These are phyloP conservation scores for Parastagonospora avenae DNA, from an alignment of 2,329 filamentous ascomycete genomes.

Conservation along the genomic window DNA sequence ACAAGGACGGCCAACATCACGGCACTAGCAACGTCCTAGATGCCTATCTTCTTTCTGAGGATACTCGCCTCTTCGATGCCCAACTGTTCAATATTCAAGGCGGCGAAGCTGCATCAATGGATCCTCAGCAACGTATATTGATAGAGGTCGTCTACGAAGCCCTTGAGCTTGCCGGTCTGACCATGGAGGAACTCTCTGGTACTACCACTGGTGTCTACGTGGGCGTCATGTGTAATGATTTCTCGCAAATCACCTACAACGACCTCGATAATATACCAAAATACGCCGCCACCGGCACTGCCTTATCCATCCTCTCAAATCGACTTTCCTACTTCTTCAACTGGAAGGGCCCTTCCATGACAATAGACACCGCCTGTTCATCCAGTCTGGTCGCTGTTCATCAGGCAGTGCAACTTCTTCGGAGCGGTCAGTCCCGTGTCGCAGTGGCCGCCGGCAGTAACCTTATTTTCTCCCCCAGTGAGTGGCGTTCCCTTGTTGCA, in stretches of 20 bases:
- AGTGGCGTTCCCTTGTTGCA: too few species aligned
- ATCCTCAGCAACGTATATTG: conserved; percentile 29
- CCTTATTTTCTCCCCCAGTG: conserved; percentile 11
- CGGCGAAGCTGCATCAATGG: conserved; percentile 23
- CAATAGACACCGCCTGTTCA: conserved; percentile 49
- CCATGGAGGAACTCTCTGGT: conserved; percentile 9
- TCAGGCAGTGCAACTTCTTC: conserved; percentile 30
- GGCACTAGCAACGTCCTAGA: too few species aligned
- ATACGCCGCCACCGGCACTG: conserved; percentile 31
- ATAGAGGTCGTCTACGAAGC: conserved; percentile 28
- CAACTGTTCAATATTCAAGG: conserved; percentile 27
- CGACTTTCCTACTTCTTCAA: conserved; percentile 47
- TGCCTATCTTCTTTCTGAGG: too few species aligned
- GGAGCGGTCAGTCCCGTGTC: conserved; percentile 5
- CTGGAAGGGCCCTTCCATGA: conserved; percentile 43
- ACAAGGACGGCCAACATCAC: too few species aligned
- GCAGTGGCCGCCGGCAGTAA: conserved; percentile 18
- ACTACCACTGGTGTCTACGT: conserved; percentile 14
- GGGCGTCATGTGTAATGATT: conserved; percentile 17
- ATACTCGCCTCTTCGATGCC: conserved; percentile 22
- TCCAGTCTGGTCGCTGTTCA: conserved; percentile 29
- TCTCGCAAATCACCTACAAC: conserved; percentile 7
- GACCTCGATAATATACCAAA: conserved; percentile 3
- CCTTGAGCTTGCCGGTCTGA: conserved; percentile 18
- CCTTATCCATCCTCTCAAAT: conserved; percentile 38